phyloP scores from a whole-genome alignment of 306 rosid species.

The Glycine tomentella region DNA sequence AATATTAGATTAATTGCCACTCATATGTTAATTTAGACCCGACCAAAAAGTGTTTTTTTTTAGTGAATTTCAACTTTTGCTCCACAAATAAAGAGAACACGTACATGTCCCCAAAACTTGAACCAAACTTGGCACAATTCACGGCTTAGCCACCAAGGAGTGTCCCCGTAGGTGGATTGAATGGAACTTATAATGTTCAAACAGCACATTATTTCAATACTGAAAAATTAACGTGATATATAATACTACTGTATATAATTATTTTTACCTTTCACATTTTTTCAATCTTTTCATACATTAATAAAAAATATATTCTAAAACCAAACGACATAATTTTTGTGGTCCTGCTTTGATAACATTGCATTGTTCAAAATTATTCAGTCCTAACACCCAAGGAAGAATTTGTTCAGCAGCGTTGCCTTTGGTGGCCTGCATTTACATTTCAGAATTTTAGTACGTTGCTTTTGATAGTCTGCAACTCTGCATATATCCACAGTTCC shows the following conservation, averaged over 20 bases:
- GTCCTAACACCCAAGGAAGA: constrained; percentile 1
- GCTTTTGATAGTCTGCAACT: no score
- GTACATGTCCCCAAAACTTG: neutral
- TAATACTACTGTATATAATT: no score
- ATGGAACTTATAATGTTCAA: neutral
- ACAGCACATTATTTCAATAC: neutral
- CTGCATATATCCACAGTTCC: no score
- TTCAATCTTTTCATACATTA: neutral
- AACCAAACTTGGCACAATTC: constrained; percentile 35
- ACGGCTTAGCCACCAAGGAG: constrained; percentile 15
- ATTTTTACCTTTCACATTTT: no score
- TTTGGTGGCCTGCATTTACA: no score
- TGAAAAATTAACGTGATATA: no score
- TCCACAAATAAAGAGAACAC: neutral
- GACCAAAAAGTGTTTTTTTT: neutral
- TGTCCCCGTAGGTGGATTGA: constrained; percentile 3
- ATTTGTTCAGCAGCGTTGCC: neutral
- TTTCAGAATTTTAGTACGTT: no score
- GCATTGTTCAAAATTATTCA: neutral
- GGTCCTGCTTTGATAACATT: neutral
- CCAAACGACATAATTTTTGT: neutral
- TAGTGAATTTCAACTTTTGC: neutral
- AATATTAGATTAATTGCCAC: no score
- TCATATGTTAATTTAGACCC: neutral
- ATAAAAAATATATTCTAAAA: neutral